These are phyloP conservation scores for Calonectria hongkongensis DNA, from an alignment of 2,329 filamentous ascomycete genomes.

Conservation along the genomic window DNA sequence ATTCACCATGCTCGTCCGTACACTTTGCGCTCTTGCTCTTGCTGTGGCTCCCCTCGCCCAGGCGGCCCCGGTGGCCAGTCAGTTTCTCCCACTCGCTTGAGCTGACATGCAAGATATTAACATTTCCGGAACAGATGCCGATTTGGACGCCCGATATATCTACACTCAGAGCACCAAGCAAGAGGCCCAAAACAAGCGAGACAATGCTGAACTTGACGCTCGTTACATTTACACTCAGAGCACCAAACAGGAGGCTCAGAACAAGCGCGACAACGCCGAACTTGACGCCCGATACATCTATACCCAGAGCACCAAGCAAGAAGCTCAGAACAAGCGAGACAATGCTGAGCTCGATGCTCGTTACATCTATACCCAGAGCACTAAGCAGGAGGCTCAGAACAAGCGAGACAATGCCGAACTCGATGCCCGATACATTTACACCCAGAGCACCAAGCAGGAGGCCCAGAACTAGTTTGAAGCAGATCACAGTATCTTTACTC, in stretches of 20 bases:
- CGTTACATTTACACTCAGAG: constrained; percentile 6
- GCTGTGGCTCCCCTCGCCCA: constrained; percentile 6
- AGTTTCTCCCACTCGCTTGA: background rate
- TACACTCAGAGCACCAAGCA: background rate
- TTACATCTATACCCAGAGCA: background rate
- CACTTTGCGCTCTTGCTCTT: constrained; percentile 9
- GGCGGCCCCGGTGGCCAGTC: constrained; percentile 9
- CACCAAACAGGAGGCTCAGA: background rate
- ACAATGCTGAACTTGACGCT: background rate
- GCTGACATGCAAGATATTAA: background rate
- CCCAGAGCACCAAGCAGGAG: background rate
- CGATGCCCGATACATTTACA: background rate
- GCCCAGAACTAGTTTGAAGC: background rate
- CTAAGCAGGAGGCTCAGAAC: background rate
- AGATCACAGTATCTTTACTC: background rate
- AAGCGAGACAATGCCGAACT: background rate
- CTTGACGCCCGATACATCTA: constrained; percentile 1
- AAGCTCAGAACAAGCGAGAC: background rate
- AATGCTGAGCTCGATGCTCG: background rate
- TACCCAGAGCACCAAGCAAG: background rate
- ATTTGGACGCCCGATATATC: background rate
- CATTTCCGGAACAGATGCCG: background rate
- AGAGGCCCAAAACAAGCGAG: background rate
- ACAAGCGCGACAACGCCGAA: background rate
- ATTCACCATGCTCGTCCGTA: background rate